Conservation (phyloP, 2,329 filamentous ascomycete species). For the Anisogramma anomala region DNA sequence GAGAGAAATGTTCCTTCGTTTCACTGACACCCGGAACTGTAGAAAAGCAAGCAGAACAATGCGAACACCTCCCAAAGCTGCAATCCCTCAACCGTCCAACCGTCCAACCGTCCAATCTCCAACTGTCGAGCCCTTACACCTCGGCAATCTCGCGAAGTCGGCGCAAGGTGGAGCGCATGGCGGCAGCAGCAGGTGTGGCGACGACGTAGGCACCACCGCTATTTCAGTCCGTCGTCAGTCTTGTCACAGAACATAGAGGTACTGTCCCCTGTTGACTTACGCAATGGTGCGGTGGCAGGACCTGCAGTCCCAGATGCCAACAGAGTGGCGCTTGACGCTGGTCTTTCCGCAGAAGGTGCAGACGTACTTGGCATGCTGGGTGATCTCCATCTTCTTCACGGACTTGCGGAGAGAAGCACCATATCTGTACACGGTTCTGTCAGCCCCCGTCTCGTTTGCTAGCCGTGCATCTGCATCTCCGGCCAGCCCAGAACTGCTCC, state of each 20-base stretch:
- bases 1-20: slow-evolving; percentile 14
- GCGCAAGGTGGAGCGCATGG: slow-evolving; percentile 92
- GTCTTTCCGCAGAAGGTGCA: slow-evolving; percentile 99
- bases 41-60: slow-evolving; percentile 16
- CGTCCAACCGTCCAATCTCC: slow-evolving; percentile 18
- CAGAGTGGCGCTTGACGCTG: slow-evolving; percentile 78
- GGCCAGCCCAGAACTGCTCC: not conserved
- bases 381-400: slow-evolving; percentile 99
- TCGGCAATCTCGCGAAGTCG: slow-evolving; percentile 95
- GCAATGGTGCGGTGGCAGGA: slow-evolving; percentile 52
- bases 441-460: slow-evolving; percentile 10
- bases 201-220: slow-evolving; percentile 15
- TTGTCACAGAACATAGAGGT: not conserved
- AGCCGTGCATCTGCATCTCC: not conserved
- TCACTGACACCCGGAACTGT: slow-evolving; percentile 16
- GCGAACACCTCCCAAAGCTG: slow-evolving; percentile 14
- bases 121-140: slow-evolving; percentile 49
- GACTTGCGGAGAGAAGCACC: slow-evolving; percentile 99
- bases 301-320: slow-evolving; percentile 90
- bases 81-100: slow-evolving; percentile 1
- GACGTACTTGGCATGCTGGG: slow-evolving; percentile 92
- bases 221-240: slow-evolving; percentile 3
- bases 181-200: slow-evolving; percentile 73
- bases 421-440: slow-evolving; percentile 51
- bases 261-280: slow-evolving; percentile 51